These are phyloP conservation scores for Fusarium vanettenii DNA, from an alignment of 2,329 filamentous ascomycete species.

Conservation along the genomic window DNA sequence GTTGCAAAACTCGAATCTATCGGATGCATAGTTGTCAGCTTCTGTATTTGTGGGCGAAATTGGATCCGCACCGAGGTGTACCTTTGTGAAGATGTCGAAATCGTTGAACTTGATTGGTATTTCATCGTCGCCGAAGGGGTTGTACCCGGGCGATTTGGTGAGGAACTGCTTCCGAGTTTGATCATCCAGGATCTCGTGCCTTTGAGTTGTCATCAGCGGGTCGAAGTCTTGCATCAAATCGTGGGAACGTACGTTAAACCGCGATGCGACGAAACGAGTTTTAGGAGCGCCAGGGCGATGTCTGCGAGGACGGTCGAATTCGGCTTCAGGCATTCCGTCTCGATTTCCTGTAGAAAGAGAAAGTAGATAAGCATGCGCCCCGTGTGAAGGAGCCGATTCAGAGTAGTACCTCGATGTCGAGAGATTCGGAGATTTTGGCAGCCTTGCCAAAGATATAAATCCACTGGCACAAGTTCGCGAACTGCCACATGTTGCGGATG, in stretches of 20 bases:
- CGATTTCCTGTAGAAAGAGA: conserved; percentile 74
- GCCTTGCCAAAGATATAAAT: conserved; percentile 90
- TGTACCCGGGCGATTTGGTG: conserved; percentile 80
- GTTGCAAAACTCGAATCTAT: conserved; percentile 82
- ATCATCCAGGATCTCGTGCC: conserved; percentile 89
- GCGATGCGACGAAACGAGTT: conserved; percentile 93
- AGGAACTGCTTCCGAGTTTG: conserved; percentile 91
- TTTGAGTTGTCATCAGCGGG: conserved; percentile 51
- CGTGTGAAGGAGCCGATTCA: conserved; percentile 10
- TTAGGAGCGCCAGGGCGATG: conserved; percentile 87
- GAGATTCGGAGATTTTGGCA: conserved; percentile 88
- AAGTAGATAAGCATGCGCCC: not conserved
- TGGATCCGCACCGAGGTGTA: conserved; percentile 49
- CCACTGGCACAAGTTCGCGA: conserved; percentile 93
- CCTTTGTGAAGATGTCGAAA: conserved; percentile 85
- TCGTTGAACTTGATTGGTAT: conserved; percentile 78
- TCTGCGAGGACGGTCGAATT: conserved; percentile 80
- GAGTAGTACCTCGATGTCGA: conserved; percentile 84
- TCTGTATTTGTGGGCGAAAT: not conserved
- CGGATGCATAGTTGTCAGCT: not conserved
- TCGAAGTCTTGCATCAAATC: not conserved
- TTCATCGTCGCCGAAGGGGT: conserved; percentile 87
- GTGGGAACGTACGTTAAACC: conserved; percentile 80
- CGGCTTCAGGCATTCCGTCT: conserved; percentile 87
- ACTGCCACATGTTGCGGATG: conserved; percentile 94